Evolutionary conservation across 108 stramenopile species (phyloP).

Genomic region (Bacterosira constricta): DNA sequence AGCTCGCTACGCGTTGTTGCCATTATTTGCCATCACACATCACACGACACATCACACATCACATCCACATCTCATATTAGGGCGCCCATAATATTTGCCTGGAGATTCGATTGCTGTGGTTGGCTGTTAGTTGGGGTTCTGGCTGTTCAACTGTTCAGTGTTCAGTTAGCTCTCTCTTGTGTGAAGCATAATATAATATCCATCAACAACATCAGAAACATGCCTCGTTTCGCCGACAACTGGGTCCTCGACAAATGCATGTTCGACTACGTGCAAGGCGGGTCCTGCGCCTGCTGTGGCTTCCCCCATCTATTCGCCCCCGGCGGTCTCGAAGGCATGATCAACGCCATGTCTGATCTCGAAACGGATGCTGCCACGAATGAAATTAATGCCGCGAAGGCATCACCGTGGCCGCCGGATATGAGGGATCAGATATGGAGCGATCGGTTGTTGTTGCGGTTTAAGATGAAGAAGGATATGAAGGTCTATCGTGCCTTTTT

Average conservation of each 20-base stretch:
- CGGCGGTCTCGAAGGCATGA: conserved; percentile 69
- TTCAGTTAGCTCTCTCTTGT: no score
- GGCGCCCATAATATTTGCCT: no score
- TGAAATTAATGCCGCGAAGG: conserved; percentile 66
- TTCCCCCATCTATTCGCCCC: conserved; percentile 64
- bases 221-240: conserved; percentile 81
- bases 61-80: no score
- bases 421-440: conserved; percentile 87
- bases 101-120: no score
- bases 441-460: conserved; percentile 78
- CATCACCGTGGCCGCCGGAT: conserved; percentile 76
- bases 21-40: no score
- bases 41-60: no score
- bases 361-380: conserved; percentile 78
- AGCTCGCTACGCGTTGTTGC: no score
- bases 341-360: conserved; percentile 78
- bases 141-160: no score
- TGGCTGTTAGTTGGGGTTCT: no score
- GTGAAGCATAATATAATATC: background rate
- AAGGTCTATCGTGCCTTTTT: conserved; percentile 59
- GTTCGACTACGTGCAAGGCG: conserved; percentile 83
- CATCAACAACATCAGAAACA: conserved; percentile 13
- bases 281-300: conserved; percentile 83
- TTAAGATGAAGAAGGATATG: conserved; percentile 83
- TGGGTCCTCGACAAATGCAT: conserved; percentile 87